Evolutionary conservation across 371 early-diverging fungal species (phyloP), one percentile per base, ranked within the genome.

Genomic region (Nematocida sp.): DNA sequence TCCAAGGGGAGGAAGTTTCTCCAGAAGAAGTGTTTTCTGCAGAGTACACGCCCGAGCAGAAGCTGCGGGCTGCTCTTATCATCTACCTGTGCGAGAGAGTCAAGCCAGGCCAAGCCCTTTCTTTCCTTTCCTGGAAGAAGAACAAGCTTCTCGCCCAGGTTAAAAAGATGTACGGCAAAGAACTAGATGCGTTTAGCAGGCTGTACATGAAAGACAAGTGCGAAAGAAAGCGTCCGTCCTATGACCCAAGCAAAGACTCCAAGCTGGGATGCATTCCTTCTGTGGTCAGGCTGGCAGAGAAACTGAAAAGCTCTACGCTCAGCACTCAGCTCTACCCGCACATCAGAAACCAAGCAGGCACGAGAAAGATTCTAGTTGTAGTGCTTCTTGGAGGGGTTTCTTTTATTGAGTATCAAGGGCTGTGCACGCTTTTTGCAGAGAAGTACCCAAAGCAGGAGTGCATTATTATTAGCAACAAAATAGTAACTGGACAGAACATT

Each of bases 181-280:
- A 63, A 29, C 41, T 82, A 34, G 50, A 66, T 50, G 23, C 36
- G 17, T 81, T 77, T 56, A 13, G n/a, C 19, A 48, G 58, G 37
- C 67, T 21, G 2, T 76, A 67, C 49, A 8, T 60, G n/a, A 27
- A 57, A 1, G 34, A 25, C 13, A 45, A 31, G 3, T 2, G 15
- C 27, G 4, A 49, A 34, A 27, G 29, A 21, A 15, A 41, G 51
- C 50, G 43, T 5, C 40, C 76, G 11, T 21, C 7, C n/a, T 55
- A 53, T 32, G 19, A 74, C 1, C 57, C 43, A 23, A 67, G 76
- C 32, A 53, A 51, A 8, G 46, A 17, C 23, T 49, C 57, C 11
- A 82, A 80, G 74, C 74, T 81, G 17, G 77, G 64, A 41, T 83
- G 81, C 57, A 53, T 66, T 31, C 78, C 83, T 2, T 76, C 77